Conservation (phyloP, 1,284 basidiomycete genomes). For the Microbotryum lychnidis-dioicae region DNA sequence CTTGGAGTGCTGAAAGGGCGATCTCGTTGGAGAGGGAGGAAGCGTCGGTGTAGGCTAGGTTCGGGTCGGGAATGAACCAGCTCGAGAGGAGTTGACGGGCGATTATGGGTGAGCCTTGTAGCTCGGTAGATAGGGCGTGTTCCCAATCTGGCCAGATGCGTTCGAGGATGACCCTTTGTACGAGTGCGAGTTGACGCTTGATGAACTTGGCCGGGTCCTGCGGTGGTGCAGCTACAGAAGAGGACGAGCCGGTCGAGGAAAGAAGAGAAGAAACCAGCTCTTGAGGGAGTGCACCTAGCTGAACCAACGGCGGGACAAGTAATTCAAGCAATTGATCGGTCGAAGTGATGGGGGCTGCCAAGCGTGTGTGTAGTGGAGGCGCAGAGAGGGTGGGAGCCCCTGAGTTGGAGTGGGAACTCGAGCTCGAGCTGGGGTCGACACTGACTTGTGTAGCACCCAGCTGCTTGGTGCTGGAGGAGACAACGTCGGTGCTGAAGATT, state of each 20-base stretch:
- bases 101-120: conserved; percentile 44
- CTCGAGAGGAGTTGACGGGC: conserved; percentile 51
- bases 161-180: conserved; percentile 59
- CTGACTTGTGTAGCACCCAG: no score
- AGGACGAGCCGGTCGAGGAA: conserved; percentile 36
- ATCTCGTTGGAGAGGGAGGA: not conserved
- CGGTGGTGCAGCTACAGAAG: conserved; percentile 35
- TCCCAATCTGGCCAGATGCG: conserved; percentile 63
- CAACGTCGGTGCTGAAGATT: no score
- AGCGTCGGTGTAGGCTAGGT: conserved; percentile 17
- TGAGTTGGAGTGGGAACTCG: no score
- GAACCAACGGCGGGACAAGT: conserved; percentile 52
- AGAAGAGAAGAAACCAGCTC: not conserved
- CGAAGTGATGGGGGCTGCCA: conserved; percentile 46
- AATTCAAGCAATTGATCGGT: conserved; percentile 49
- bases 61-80: conserved; percentile 20
- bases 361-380: not conserved
- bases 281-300: conserved; percentile 51
- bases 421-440: no score
- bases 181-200: conserved; percentile 37
- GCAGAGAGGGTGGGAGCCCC: no score
- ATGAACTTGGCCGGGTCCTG: conserved; percentile 48
- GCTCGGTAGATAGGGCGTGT: conserved; percentile 46
- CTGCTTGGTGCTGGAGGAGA: no score
- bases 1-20: conserved; percentile 18